Evolutionary conservation across 2,329 filamentous ascomycete species (phyloP).

Genomic region (Fusarium odoratissimum): DNA sequence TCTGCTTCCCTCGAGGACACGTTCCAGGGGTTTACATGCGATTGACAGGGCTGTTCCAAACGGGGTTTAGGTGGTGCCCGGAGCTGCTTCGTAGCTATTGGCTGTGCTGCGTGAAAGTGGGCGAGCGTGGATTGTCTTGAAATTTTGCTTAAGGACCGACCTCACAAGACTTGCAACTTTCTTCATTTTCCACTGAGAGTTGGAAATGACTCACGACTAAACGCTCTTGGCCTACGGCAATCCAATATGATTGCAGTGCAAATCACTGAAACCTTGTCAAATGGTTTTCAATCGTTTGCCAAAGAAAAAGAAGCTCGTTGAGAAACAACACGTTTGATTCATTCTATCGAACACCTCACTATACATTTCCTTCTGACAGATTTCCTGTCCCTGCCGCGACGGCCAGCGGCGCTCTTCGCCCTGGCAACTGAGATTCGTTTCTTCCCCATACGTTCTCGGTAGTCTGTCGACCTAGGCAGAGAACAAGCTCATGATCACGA

Average conservation of each 20-base stretch:
- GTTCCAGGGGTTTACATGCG: conserved; percentile 36
- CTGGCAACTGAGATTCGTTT: conserved; percentile 71
- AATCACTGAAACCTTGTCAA: background rate
- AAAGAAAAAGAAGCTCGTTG: background rate
- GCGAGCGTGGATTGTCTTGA: conserved; percentile 23
- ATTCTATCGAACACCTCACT: conserved; percentile 22
- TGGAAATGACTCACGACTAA: background rate
- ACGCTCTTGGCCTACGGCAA: background rate
- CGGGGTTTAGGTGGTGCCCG: conserved; percentile 20
- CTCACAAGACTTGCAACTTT: conserved; percentile 16
- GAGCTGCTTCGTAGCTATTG: conserved; percentile 35
- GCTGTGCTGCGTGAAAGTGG: conserved; percentile 31
- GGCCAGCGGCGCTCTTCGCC: conserved; percentile 59
- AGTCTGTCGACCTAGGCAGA: conserved; percentile 82
- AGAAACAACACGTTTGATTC: conserved; percentile 6
- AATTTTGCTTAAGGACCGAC: conserved; percentile 34
- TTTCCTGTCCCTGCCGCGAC: conserved; percentile 62
- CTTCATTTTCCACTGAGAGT: conserved; percentile 21
- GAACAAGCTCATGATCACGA: conserved; percentile 80
- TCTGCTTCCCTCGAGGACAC: conserved; percentile 32
- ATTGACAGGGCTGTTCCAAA: conserved; percentile 37
- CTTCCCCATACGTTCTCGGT: conserved; percentile 80
- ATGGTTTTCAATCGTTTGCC: background rate
- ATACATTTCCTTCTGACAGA: conserved; percentile 19
- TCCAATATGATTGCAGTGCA: background rate